Conservation (phyloP, 2,329 filamentous ascomycete species). For the Didymellaceae sp. region DNA sequence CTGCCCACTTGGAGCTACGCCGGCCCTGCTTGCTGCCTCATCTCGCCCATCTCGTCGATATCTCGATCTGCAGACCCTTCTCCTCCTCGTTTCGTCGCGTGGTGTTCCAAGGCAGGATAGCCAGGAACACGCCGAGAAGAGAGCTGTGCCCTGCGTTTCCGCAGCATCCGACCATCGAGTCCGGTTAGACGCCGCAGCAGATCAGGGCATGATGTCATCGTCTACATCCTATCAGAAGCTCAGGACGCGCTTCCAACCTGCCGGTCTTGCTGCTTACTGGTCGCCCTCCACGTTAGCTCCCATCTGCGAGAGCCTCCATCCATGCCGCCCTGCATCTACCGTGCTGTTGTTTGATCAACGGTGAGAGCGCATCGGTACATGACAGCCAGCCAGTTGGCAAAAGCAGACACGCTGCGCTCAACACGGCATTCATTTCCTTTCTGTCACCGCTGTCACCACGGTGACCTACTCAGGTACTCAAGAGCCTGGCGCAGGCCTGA, state of each 20-base stretch:
- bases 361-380: not conserved
- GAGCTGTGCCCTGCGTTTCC: constrained; percentile 6
- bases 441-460: constrained; percentile 9
- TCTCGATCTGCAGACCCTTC: constrained; percentile 7
- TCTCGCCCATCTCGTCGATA: too few relatives aligned
- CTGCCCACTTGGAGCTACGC: constrained; percentile 7
- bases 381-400: constrained; percentile 1
- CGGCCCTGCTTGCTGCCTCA: constrained; percentile 9
- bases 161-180: constrained; percentile 7
- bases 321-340: not conserved
- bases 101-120: constrained; percentile 3
- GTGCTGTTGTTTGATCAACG: constrained; percentile 2
- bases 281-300: not conserved
- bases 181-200: not conserved
- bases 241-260: not conserved
- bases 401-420: not conserved
- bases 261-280: constrained; percentile 1
- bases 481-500: not conserved
- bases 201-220: constrained; percentile 11
- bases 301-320: not conserved
- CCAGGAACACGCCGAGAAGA: constrained; percentile 17
- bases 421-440: constrained; percentile 8
- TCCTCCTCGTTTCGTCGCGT: constrained; percentile 5
- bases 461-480: not conserved
- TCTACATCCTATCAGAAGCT: constrained; percentile 1